A percentile compares a stretch with the other conserved stretches of the same genome.
phyloP scores from a whole-genome alignment of 345 rosid species.

The Eucalyptus viminalis region DNA sequence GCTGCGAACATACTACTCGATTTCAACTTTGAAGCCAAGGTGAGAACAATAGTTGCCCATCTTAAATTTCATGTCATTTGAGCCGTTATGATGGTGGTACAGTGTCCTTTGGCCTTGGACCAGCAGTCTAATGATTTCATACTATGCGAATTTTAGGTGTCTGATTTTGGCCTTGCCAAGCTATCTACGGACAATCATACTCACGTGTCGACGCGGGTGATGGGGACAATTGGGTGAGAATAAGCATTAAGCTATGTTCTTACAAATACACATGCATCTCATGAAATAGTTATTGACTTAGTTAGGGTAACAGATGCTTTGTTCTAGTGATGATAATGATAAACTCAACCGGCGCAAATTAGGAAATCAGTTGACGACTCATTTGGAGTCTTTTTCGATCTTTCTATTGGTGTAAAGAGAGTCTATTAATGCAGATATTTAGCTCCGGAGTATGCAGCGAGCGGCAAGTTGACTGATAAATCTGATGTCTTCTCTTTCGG shows the following conservation, averaged over 20 bases:
- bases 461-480: slow-evolving; percentile 81
- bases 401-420: background rate
- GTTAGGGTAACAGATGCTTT: background rate
- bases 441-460: slow-evolving; percentile 95
- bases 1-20: slow-evolving; percentile 78
- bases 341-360: background rate
- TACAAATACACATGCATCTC: background rate
- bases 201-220: background rate
- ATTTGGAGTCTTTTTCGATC: background rate
- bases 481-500: slow-evolving; percentile 92
- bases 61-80: background rate
- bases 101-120: background rate
- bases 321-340: background rate
- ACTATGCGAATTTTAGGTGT: background rate
- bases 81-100: background rate
- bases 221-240: slow-evolving; percentile 5
- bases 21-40: slow-evolving; percentile 14
- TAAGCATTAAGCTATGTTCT: background rate
- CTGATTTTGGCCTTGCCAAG: slow-evolving; percentile 7
- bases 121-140: background rate
- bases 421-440: slow-evolving; percentile 35
- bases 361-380: background rate
- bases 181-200: background rate
- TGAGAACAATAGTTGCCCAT: background rate
- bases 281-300: background rate